Evolutionary conservation across 1,284 basidiomycete species (phyloP), one percentile per base, ranked within the genome.

Genomic region (Pseudozyma flocculosa): DNA sequence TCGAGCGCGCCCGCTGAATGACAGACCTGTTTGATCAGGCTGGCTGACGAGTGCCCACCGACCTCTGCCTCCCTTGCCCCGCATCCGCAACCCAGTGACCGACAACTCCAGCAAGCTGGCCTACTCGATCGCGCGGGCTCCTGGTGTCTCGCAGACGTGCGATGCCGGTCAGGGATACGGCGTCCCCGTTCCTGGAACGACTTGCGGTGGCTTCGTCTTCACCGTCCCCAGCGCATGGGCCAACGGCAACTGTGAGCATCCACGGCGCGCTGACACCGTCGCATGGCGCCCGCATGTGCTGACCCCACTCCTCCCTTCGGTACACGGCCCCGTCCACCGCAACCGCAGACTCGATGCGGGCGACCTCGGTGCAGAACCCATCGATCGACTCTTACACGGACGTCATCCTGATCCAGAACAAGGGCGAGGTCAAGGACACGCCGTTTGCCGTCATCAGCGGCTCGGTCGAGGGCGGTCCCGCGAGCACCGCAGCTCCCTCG

Each of bases 321-420:
- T n/a, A n/a, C n/a, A n/a, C n/a, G n/a, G n/a, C n/a, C n/a, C n/a
- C n/a, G n/a, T n/a, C n/a, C n/a, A n/a, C n/a, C n/a, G n/a, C n/a
- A n/a, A n/a, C n/a, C n/a, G 9, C 40, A 49, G 47, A 63, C 21
- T 46, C 51, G 3, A 29, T 72, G 19, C 49, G 69, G 8, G 68
- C 68, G 39, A 63, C 40, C 22, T 61, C 51, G 44, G 38, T 59
- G 14, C 42, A 61, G 26, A 38, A 72, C 26, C 48, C 55, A 21
- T 22, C 40, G 18, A 32, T 72, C n/a, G 48, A 60, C 39, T 68
- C 63, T n/a, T 72, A 50, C 50, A 72, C 69, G 18, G 69, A 72
- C 48, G 66, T 62, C 46, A 60, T 72, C 23, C 50, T 56, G 36
- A 68, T 71, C 40, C 39, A 61, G 29, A 68, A 68, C 56, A 44